A percentile compares a stretch with the other conserved stretches of the same genome.
Evolutionary conservation across 2,329 filamentous ascomycete species (phyloP).

Genomic region (Achaetomium macrosporum): DNA sequence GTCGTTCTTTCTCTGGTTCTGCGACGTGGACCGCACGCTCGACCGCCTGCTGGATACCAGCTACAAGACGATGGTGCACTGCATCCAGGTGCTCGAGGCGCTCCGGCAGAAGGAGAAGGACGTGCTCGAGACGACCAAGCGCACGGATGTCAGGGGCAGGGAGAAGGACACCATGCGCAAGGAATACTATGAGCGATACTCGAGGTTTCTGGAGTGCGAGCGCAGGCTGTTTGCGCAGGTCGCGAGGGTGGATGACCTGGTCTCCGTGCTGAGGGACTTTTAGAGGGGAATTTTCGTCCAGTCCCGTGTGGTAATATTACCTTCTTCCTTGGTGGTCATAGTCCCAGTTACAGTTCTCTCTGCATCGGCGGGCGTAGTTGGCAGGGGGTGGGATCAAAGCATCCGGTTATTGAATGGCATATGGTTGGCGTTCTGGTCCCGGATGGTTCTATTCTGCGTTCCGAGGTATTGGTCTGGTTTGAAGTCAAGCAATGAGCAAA

Average conservation of each 20-base stretch:
- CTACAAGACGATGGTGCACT: constrained; percentile 86
- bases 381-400: constrained; percentile 8
- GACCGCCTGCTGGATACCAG: constrained; percentile 69
- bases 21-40: constrained; percentile 68
- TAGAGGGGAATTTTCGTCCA: constrained; percentile 31
- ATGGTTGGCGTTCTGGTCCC: constrained; percentile 14
- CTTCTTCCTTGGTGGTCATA: background rate
- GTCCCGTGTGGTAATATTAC: background rate
- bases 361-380: constrained; percentile 25
- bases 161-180: constrained; percentile 74
- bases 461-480: background rate
- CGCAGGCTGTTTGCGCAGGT: constrained; percentile 74
- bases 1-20: constrained; percentile 89
- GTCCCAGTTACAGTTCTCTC: too few species aligned
- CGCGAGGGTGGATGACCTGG: constrained; percentile 73
- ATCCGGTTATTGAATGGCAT: constrained; percentile 14
- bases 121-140: constrained; percentile 74
- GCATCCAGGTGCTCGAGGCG: constrained; percentile 70
- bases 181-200: constrained; percentile 62
- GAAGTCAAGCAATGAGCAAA: too few species aligned
- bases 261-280: constrained; percentile 76
- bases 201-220: constrained; percentile 56
- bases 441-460: background rate
- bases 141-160: constrained; percentile 77
- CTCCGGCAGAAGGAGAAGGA: constrained; percentile 67